These are phyloP conservation scores for Noccaea bulbosa DNA, from an alignment of 345 rosid genomes.

Conservation along the genomic window DNA sequence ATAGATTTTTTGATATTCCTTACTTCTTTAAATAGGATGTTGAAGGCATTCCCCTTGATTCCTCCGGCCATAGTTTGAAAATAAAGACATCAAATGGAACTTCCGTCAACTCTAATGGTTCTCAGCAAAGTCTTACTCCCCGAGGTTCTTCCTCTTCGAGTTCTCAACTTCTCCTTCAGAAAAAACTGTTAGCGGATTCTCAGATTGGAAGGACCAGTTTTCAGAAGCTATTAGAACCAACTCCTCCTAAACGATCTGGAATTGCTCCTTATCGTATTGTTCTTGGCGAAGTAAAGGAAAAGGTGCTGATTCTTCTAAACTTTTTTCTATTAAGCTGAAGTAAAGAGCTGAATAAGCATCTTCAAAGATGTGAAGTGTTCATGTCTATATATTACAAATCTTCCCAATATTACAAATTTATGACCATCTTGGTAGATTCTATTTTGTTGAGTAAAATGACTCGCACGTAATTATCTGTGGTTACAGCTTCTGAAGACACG, in stretches of 20 bases:
- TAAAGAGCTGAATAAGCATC: slow-evolving; percentile 13
- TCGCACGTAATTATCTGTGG: slow-evolving; percentile 17
- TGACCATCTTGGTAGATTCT: slow-evolving; percentile 7
- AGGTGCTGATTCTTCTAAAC: slow-evolving; percentile 51
- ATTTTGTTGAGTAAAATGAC: slow-evolving; percentile 1
- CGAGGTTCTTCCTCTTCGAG: slow-evolving; percentile 47
- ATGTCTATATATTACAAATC: background rate
- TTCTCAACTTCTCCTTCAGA: slow-evolving; percentile 60
- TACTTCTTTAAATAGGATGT: slow-evolving; percentile 47
- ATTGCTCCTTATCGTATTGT: slow-evolving; percentile 93
- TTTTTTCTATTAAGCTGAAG: slow-evolving; percentile 13
- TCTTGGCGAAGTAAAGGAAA: slow-evolving; percentile 90
- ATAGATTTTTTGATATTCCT: background rate
- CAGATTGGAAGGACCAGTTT: slow-evolving; percentile 87
- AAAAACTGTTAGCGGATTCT: slow-evolving; percentile 81
- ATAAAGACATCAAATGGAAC: slow-evolving; percentile 54
- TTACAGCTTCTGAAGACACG: slow-evolving; percentile 82
- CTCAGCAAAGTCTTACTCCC: slow-evolving; percentile 47
- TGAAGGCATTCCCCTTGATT: slow-evolving; percentile 45
- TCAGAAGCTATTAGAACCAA: slow-evolving; percentile 95
- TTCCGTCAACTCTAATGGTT: slow-evolving; percentile 48
- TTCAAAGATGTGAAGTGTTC: slow-evolving; percentile 8
- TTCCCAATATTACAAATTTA: slow-evolving; percentile 5
- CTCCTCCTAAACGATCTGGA: slow-evolving; percentile 73
- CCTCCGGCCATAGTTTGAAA: slow-evolving; percentile 30